Conservation (phyloP, 2,329 filamentous ascomycete species). For the Neocatenulostroma microsporum region DNA sequence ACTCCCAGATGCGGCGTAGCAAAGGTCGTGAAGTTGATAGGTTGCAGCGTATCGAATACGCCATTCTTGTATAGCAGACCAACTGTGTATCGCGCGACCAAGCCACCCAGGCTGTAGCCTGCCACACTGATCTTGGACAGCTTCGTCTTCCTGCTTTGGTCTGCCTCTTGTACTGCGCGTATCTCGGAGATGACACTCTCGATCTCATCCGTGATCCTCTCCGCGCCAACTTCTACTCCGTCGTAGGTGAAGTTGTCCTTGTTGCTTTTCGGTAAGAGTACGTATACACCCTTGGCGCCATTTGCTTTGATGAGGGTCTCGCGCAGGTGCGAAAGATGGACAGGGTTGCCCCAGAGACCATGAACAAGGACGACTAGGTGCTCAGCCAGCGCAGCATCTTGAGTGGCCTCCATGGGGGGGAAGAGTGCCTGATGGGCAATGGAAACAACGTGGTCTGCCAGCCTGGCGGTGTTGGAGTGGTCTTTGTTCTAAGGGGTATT, state of each 20-base stretch:
- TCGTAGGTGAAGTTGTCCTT: constrained; percentile 62
- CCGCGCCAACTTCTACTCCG: constrained; percentile 61
- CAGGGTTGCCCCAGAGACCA: constrained; percentile 72
- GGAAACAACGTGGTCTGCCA: no score
- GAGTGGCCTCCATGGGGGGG: no score
- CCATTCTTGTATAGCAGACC: constrained; percentile 76
- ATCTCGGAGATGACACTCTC: constrained; percentile 50
- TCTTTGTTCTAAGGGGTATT: no score
- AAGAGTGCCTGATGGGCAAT: no score
- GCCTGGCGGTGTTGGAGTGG: no score
- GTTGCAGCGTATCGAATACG: constrained; percentile 68
- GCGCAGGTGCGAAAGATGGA: constrained; percentile 62
- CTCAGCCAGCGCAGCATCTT: constrained; percentile 31
- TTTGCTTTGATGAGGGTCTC: constrained; percentile 56
- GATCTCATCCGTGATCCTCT: constrained; percentile 57
- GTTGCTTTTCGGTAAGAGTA: constrained; percentile 66
- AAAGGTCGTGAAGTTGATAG: constrained; percentile 91
- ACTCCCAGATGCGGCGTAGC: constrained; percentile 64
- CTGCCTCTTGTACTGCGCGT: constrained; percentile 42
- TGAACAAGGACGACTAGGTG: constrained; percentile 74
- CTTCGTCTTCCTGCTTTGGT: no score
- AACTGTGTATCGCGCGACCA: constrained; percentile 78
- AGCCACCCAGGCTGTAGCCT: constrained; percentile 82
- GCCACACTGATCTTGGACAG: constrained; percentile 78
- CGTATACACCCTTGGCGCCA: constrained; percentile 56